Evolutionary conservation across 2,329 filamentous ascomycete species (phyloP), one percentile per base, ranked within the genome.

Genomic region (Orbilia quercus): DNA sequence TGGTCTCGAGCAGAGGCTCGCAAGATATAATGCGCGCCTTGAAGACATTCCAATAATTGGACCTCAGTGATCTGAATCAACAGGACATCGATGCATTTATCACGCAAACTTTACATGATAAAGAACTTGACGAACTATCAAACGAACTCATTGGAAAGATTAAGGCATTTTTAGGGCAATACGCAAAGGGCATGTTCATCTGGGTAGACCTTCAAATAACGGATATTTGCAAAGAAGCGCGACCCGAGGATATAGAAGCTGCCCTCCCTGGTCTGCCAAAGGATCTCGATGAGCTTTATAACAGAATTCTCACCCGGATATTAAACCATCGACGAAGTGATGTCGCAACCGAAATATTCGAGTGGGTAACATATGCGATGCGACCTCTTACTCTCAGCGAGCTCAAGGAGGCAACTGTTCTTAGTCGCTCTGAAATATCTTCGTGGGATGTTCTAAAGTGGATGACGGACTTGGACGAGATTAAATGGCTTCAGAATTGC

Each of bases 371-470:
- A 7, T 78, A 75, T 36, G 77, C 80, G 1, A 79, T 78, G 67
- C 79, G 79, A 34, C 79, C 78, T 1, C 64, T 83, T 1, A 76
- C 76, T 4, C 76, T 82, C 0, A 76, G 79, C 16, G 79, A 83
- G 65, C 75, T 83, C 0, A 77, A 76, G 3, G 81, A 83, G 65
- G 80, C 79, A 0, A 77, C 82, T 28, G 75, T 78, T 4, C 77
- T 82, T 6, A 22, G 20, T 4, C 25, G 54, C n/a, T 18, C 34
- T 1, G 2, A 28, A 14, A 18, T 53, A 11, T 7, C 23, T n/a
- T 53, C 58, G 1, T 71, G 66, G 58, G 28, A 34, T 16, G 18
- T 2, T 0, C 34, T 71, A 2, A 20, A 40, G 2, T 38, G 40
- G 16, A 5, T 22, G 6, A 36, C 66, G 0, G 36, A 53, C 11